A percentile compares a stretch with the other conserved stretches of the same genome.
These are phyloP conservation scores for Luzula sylvatica DNA, from an alignment of 176 grass and related monocot genomes.

Conservation along the genomic window DNA sequence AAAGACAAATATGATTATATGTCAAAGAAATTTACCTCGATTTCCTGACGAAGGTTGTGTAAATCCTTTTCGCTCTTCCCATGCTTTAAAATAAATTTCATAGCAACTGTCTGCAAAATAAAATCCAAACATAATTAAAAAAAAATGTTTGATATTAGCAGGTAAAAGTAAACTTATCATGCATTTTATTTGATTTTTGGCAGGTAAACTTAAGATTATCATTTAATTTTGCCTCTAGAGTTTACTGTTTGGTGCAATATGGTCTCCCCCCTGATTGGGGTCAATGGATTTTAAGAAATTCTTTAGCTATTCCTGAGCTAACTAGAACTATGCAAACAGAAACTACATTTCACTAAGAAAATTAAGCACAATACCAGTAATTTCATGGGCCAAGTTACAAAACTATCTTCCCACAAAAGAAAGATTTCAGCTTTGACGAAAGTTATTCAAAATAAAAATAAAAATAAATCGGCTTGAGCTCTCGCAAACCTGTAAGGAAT, in stretches of 20 bases:
- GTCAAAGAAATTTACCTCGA: constrained; percentile 33
- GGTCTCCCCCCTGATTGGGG: too few relatives aligned
- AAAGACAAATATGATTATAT: neutral
- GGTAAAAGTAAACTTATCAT: neutral
- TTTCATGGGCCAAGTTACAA: too few relatives aligned
- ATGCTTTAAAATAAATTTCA: constrained; percentile 97
- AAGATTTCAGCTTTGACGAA: too few relatives aligned
- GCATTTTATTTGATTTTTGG: neutral
- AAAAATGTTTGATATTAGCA: neutral
- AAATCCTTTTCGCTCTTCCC: constrained; percentile 90
- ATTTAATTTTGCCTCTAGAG: neutral
- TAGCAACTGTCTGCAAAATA: constrained; percentile 66
- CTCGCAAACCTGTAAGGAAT: constrained; percentile 56
- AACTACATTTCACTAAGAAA: neutral
- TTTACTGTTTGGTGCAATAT: neutral
- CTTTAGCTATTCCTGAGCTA: neutral
- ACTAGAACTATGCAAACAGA: neutral
- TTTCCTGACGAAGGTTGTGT: constrained; percentile 92
- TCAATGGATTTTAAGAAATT: neutral
- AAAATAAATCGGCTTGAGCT: too few relatives aligned
- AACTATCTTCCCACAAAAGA: too few relatives aligned
- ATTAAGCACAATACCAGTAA: neutral
- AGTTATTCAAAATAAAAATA: too few relatives aligned
- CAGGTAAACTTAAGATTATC: neutral
- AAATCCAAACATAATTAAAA: constrained; percentile 4